Base-by-base conservation (phyloP, 2,329 filamentous ascomycete genomes). In the Fusarium annulatum region DNA sequence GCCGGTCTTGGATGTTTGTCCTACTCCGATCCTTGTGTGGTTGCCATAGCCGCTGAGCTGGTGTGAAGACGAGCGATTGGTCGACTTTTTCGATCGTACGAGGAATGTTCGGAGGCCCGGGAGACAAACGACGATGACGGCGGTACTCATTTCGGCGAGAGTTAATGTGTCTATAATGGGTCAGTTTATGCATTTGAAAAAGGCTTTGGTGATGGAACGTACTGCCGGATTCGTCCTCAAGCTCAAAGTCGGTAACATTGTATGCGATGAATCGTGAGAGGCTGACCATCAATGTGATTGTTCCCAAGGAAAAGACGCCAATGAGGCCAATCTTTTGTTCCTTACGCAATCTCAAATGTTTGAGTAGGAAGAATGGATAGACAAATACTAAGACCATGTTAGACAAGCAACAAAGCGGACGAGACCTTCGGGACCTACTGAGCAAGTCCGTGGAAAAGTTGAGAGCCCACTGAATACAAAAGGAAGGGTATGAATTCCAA, bases 401-500 rank as follows among this genome's bases (percentile, higher is more conserved):
- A 56, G 38, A 23, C 14, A 15, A 18, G 8, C 2, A 9, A 33
- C 19, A 10, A 6, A 9, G 7, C 7, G 7, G 6, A 6, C 4
- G 2, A 3, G 12, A 9, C 16, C 4, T 34, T 9, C 4, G 19
- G 6, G 10, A n/a, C 52, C 9, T 60, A 63, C 61, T 57, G 9
- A 63, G 34, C 14, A 63, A 16, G 9, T 68, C 65, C 3, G 65
- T 68, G 4, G 65, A 68, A 23, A 61, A 68, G n/a, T 68, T 68
- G 1, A 68, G 42, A 19, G 36, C 49, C 65, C 65, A 68, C 16
- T 68, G 65, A 6, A 68, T 38, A 3, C 59, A 52, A 15, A 68
- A 68, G 4, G 56, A 39, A n/a, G 64, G 36, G 5, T 68, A 68
- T 1, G 65, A 68, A 28, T 68, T 68, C 65, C 65, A 68, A 18